Evolutionary conservation across 2,329 filamentous ascomycete genomes (phyloP), one percentile per base, ranked within the genome.

Genomic region (Anthostomella pinea): DNA sequence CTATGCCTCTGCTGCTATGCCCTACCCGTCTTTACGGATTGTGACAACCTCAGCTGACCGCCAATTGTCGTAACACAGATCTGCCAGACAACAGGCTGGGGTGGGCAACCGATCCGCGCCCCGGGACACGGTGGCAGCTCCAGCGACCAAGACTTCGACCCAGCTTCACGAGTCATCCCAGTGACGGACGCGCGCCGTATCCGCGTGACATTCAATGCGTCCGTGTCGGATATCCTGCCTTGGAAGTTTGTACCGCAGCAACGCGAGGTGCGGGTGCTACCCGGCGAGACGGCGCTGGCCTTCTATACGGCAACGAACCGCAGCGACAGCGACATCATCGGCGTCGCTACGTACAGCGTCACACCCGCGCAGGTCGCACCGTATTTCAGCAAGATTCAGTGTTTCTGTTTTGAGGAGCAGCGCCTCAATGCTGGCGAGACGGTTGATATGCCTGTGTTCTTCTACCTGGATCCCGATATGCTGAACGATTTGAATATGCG

Each of bases 371-470:
- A 98, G 67, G 90, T 95, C 28, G 91, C 93, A 27, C 90, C 88
- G 1, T 98, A 98, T 64, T 98, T 98, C 60, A 94, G 87, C 77
- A 98, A 98, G 76, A 98, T 98, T 29, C 93, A 98, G 66, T 98
- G 93, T 60, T 98, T 98, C 66, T 98, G 93, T 65, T 98, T 98
- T 56, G 93, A 98, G 69, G 91, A 89, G 66, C 93, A 98, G 73
- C 77, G 94, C 44, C 66, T 98, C 49, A 91, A 93, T 59, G 90
- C 90, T 5, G 90, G 91, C 28, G 94, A 98, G 73, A 93, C 89
- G 28, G 93, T 98, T 35, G 93, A 98, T 63, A 98, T 98, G 94
- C 94, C 93, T 0, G 94, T 98, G 1, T 98, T 98, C 66, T 98
- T 98, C 68, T 98, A 97, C 65, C 85, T 98, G 49, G 93, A 98